These are phyloP conservation scores for Grigorovia humatica DNA, from an alignment of 805 yeast genomes.

Conservation along the genomic window DNA sequence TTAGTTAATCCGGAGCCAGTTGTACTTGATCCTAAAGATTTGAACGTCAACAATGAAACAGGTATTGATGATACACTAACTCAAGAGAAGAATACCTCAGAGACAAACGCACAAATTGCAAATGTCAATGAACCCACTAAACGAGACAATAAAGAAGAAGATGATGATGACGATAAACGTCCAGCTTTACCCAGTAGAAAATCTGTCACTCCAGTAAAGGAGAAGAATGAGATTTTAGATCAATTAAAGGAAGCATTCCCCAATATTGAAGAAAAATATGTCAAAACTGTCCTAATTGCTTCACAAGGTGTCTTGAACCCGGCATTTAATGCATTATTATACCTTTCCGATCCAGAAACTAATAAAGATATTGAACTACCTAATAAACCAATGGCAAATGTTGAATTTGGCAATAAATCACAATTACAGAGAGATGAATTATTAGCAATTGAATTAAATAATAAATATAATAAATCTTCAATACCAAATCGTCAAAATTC, in stretches of 20 bases:
- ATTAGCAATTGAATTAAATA: constrained; percentile 71
- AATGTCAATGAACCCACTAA: constrained; percentile 7
- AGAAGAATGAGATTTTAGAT: constrained; percentile 25
- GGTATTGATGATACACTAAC: background rate
- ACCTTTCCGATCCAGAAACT: constrained; percentile 60
- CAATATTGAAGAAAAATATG: constrained; percentile 51
- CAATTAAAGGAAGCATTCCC: constrained; percentile 86
- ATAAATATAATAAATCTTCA: constrained; percentile 36
- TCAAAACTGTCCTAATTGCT: constrained; percentile 77
- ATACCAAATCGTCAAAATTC: constrained; percentile 6
- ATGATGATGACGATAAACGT: constrained; percentile 6
- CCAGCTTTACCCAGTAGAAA: constrained; percentile 24
- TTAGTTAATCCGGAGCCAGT: constrained; percentile 6
- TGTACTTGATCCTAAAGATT: background rate
- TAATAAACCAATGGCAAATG: constrained; percentile 18
- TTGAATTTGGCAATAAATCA: constrained; percentile 25
- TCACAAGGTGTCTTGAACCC: constrained; percentile 70
- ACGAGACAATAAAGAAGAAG: constrained; percentile 6
- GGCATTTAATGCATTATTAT: constrained; percentile 81
- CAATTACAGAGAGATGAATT: constrained; percentile 66
- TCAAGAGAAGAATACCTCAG: background rate
- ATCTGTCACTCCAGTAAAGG: constrained; percentile 1
- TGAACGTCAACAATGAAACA: background rate
- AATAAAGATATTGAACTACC: constrained; percentile 42
- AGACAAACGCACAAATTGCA: background rate